Evolutionary conservation across 1,284 basidiomycete species (phyloP), one percentile per base, ranked within the genome.

Genomic region (Megacollybia platyphylla): DNA sequence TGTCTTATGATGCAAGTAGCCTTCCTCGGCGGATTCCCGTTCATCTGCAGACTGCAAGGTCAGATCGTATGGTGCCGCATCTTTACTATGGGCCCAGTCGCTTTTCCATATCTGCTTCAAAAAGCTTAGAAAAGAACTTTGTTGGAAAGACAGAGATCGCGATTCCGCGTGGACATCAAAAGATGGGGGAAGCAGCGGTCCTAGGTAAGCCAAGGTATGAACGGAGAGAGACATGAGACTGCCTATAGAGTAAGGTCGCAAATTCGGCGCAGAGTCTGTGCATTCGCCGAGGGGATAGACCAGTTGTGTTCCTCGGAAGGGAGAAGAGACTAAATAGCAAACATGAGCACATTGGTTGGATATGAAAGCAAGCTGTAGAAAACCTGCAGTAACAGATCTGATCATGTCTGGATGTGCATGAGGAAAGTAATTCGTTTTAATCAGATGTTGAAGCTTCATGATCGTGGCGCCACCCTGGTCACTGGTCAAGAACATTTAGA

Each of bases 381-480:
- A 44, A 68, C 71, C 55, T 18, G 67, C 56, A 40, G 58, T 69
- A 17, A 73, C 46, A 3, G 71, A 73, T 5, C 66, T 52, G 29
- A 73, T 50, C 70, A 72, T 73, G 44, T 66, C 62, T 1, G 67
- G 59, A 41, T 64, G 59, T 13, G 51, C 57, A 9, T 46, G 15
- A 67, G 65, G 47, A 73, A 73, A 55, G 70, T 63, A 1, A 65
- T 61, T 27, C 51, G 52, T 18, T 54, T 11, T 48, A 15, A 73
- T 42, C 13, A 74, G 56, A 47, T 59, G 54, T 44, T 72, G 69
- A 26, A 75, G 53, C 47, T 73, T 71, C 18, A 63, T 54, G 36
- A 73, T 61, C 4, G 70, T 73, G 0, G 65, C 57, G 6, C 68
- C 71, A n/a, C 72, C 71, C 70, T 73, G 37, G 5, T 13, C 36